Evolutionary conservation across 495 filamentous ascomycete species (phyloP).

Genomic region (Pseudevernia furfuracea): DNA sequence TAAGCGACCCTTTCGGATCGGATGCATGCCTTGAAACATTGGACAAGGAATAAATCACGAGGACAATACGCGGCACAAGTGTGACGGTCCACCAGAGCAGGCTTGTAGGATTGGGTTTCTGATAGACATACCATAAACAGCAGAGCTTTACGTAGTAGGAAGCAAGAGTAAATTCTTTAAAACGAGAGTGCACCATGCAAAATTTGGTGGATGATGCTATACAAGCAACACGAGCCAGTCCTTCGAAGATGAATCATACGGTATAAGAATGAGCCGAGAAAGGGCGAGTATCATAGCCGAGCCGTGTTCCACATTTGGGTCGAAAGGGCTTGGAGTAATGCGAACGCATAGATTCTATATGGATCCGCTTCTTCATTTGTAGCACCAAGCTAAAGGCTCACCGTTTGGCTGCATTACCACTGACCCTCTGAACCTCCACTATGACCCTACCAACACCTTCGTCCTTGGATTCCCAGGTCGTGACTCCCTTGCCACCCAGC

Average conservation of each 20-base stretch:
- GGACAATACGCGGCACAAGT: not conserved
- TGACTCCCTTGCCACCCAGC: constrained; percentile 47
- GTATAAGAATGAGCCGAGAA: not conserved
- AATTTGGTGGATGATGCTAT: not conserved
- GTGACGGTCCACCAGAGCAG: not conserved
- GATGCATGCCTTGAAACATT: not conserved
- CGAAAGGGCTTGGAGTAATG: not conserved
- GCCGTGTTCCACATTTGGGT: not conserved
- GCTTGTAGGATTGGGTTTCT: not conserved
- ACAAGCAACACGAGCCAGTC: not conserved
- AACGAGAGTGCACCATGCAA: not conserved
- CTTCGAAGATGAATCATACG: not conserved
- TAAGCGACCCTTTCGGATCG: constrained; percentile 1
- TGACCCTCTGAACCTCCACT: constrained; percentile 31
- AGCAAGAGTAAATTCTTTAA: not conserved
- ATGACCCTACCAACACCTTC: constrained; percentile 46
- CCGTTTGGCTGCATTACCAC: not conserved
- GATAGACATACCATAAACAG: not conserved
- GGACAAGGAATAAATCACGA: not conserved
- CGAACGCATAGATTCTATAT: not conserved
- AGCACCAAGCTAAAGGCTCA: not conserved
- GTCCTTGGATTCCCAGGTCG: constrained; percentile 55
- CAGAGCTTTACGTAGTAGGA: not conserved
- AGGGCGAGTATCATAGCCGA: not conserved
- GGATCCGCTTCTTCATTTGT: not conserved